phyloP scores from a whole-genome alignment of 2,329 filamentous ascomycete genomes.

The Colletotrichum salicis region DNA sequence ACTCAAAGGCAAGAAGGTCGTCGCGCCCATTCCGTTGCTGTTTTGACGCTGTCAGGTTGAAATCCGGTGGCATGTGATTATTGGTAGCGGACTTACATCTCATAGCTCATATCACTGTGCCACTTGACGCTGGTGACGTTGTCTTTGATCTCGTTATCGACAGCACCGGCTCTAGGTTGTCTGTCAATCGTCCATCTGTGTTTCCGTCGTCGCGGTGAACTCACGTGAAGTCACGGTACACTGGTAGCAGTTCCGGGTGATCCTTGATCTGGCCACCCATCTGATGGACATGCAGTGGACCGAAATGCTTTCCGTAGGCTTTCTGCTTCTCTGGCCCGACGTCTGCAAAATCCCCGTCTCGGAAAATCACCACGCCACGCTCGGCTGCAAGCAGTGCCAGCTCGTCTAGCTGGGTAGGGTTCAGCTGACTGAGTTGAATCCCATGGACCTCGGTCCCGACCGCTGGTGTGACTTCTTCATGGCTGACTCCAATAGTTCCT shows the following conservation, averaged over 20 bases:
- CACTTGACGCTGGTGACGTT: background rate
- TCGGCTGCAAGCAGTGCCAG: slow-evolving; percentile 52
- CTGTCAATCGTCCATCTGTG: background rate
- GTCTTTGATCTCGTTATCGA: background rate
- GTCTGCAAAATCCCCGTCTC: slow-evolving; percentile 44
- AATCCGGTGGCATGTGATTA: background rate
- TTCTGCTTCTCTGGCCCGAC: slow-evolving; percentile 11
- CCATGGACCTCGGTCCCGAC: background rate
- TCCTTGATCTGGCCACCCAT: background rate
- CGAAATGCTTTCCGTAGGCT: background rate
- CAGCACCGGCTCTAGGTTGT: background rate
- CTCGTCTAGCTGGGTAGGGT: slow-evolving; percentile 52
- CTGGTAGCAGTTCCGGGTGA: background rate
- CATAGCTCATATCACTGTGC: background rate
- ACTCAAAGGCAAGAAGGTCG: background rate
- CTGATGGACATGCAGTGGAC: background rate
- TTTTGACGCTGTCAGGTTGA: background rate
- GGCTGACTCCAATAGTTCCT: background rate
- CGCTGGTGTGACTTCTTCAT: background rate
- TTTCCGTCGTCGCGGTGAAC: too few relatives aligned
- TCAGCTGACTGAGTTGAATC: slow-evolving; percentile 51
- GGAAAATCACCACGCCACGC: slow-evolving; percentile 51
- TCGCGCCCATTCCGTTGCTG: background rate
- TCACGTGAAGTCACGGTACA: background rate
- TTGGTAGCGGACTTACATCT: background rate